Base-by-base conservation (phyloP, 768 basidiomycete species). In the Agaricus blazei region DNA sequence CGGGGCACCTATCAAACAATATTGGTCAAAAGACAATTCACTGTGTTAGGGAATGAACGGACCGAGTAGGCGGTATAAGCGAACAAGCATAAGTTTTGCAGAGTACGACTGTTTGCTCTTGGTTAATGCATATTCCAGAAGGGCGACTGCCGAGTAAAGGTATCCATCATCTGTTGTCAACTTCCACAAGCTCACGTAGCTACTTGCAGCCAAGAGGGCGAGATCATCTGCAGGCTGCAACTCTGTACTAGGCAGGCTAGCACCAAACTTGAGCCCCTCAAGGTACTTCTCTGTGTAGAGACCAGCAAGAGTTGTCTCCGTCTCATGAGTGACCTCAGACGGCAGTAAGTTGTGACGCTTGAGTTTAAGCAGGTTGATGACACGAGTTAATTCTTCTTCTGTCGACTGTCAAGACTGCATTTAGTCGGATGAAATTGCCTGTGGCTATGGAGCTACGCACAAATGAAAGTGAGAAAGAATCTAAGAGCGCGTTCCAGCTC, bases 161-260 rank as follows among this genome's bases (percentile, higher is more conserved):
- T 85, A 74, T 27, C 70, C 69, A 46, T 83, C 76, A 52, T 86
- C 79, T 15, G 66, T 72, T 56, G 78, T 72, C 46, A 83, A 65
- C 40, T 68, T 74, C 86, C 88, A 91, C 23, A 83, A 66, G 64
- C 72, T 82, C 44, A 93, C 77, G 51, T 84, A 76, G 2, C 80
- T 79, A 62, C 87, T 87, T 2, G 78, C 86, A 5, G 88, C 83
- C 23, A 97, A 72, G 27, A 95, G 75, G 26, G 79, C 85, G 31
- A 96, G 78, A 63, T 95, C 94, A 62, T 97, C 94, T 1, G 83
- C 88, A 15, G 87, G 90, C 64, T 96, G 94, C 26, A 94, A 74
- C 62, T 96, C 94, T 0, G 90, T 88, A 3, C 74, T 65, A 7
- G 85, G 81, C 19, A 95, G 75, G 49, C 79, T 72, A 41, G 72